Base-by-base conservation (phyloP, 2,329 filamentous ascomycete species). In the Fusarium bulbicola region DNA sequence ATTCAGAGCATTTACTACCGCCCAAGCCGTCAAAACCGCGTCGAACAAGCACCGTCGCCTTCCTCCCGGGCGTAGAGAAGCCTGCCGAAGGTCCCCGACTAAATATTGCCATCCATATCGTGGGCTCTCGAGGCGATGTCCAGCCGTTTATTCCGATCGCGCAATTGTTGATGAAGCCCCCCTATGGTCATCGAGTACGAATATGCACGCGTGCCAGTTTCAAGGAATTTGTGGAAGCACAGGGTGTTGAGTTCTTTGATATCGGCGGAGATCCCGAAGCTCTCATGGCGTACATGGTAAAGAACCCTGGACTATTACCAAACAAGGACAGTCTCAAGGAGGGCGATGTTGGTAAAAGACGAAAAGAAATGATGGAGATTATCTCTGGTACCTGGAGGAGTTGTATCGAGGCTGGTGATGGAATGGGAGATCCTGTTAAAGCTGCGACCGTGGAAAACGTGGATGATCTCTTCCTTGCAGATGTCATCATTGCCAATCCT, bases 121-220 rank as follows among this genome's bases (percentile, higher is more conserved):
- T 81, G 39, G 80, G 80, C 11, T 81, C 79, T 3, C 72, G 80
- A 28, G 78, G 78, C 37, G 78, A 80, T 43, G 78, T 80, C 6
- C 89, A 91, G 65, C 89, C 89, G 0, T 91, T 91, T 60, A 81
- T 91, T 57, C 87, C 88, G 0, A 81, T 91, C 3, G 89, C 90
- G 0, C 83, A 87, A 70, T 80, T 82, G 6, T 82, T 82, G 4
- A 72, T 66, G 56, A 73, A 72, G n/a, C 60, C 76, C 5, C 78
- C 79, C 0, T 81, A 86, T 60, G 85, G 86, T 5, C 88, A 90
- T 73, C 84, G 88, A 15, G 86, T 91, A 6, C 85, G 89, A 6
- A 80, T 90, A 16, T 88, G 87, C 32, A 91, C 89, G 2, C 89
- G 90, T 73, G 74, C 82, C 14, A 82, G 84, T 8, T 90, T 90